Conservation (phyloP, 306 rosid species). For the Canavalia gladiata region DNA sequence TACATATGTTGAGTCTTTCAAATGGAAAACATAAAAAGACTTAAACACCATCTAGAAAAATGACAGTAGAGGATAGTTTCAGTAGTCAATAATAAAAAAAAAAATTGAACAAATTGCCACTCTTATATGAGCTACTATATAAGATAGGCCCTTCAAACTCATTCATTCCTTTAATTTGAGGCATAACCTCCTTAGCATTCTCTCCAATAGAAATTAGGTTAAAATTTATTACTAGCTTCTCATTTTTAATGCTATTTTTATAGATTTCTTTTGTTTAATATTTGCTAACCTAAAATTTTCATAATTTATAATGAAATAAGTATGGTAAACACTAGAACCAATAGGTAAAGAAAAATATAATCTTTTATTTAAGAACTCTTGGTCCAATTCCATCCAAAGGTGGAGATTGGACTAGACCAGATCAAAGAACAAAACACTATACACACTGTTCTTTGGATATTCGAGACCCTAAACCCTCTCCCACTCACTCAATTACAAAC, state of each 20-base stretch:
- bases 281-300: conserved; percentile 26
- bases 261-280: conserved; percentile 30
- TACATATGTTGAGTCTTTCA: conserved; percentile 22
- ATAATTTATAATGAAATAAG: not conserved
- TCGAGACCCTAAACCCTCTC: no score
- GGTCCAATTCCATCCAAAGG: no score
- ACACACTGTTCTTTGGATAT: no score
- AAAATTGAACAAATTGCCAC: conserved; percentile 55
- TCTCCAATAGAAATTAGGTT: conserved; percentile 55
- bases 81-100: not conserved
- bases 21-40: conserved; percentile 30
- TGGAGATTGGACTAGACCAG: no score
- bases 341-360: no score
- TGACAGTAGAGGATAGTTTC: conserved; percentile 1
- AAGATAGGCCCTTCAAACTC: conserved; percentile 66
- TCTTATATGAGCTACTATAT: conserved; percentile 72
- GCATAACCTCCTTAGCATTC: conserved; percentile 39
- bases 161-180: conserved; percentile 64
- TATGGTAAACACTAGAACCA: not conserved
- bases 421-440: no score
- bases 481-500: no score
- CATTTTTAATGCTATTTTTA: conserved; percentile 32
- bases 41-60: conserved; percentile 10
- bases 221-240: conserved; percentile 34
- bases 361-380: no score